Evolutionary conservation across 306 rosid genomes (phyloP).

Genomic region (Fragaria nilgerrensis): DNA sequence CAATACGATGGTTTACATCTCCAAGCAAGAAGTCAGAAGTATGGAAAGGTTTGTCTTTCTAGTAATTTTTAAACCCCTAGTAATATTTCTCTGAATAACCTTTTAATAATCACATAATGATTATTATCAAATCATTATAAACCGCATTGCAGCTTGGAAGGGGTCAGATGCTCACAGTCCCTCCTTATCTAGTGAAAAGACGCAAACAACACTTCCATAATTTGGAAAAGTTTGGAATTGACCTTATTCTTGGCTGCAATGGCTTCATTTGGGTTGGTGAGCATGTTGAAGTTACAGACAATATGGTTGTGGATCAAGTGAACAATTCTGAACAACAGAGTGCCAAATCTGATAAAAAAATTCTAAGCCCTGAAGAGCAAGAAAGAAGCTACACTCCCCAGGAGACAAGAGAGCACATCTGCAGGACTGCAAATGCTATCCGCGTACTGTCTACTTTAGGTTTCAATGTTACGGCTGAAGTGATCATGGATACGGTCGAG

Average conservation of each 20-base stretch:
- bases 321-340: conserved; percentile 44
- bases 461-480: conserved; percentile 55
- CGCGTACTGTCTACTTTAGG: conserved; percentile 66
- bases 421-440: conserved; percentile 82
- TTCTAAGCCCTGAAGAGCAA: conserved; percentile 46
- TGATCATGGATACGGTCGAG: conserved; percentile 54
- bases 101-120: not conserved
- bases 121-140: not conserved
- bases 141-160: conserved; percentile 58
- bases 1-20: conserved; percentile 91
- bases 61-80: not conserved
- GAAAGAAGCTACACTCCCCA: conserved; percentile 45
- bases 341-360: conserved; percentile 16
- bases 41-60: conserved; percentile 68
- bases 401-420: conserved; percentile 63
- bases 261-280: conserved; percentile 93
- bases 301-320: conserved; percentile 59
- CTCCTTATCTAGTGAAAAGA: conserved; percentile 85
- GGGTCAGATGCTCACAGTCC: conserved; percentile 72
- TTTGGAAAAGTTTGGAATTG: conserved; percentile 66
- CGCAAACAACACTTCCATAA: conserved; percentile 88
- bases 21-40: conserved; percentile 95
- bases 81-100: not conserved
- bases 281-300: conserved; percentile 55
- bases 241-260: conserved; percentile 81